Evolutionary conservation across 2,329 filamentous ascomycete species (phyloP), one percentile per base, ranked within the genome.

Genomic region (Ophiosphaerella korrae): DNA sequence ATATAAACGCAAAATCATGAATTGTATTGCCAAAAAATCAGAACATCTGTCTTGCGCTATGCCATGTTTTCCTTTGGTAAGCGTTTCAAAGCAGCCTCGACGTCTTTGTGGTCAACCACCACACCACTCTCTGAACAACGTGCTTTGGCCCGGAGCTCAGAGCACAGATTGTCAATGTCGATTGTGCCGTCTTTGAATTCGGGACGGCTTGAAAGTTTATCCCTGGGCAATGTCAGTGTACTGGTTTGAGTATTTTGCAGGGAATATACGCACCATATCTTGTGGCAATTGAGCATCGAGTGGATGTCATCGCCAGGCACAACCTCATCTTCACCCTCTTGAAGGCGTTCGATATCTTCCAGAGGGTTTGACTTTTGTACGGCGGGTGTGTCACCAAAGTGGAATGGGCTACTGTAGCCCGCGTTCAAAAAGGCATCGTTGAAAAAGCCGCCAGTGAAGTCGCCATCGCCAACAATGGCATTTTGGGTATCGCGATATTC

Each of bases 121-220:
- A 95, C 90, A 13, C 94, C 93, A 14, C 83, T 88, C 62, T 96
- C 90, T 0, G 92, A 96, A 74, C 94, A 99, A 70, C 93, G 94
- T 50, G 94, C 94, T 78, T 99, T 99, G 72, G 92, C 90, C 58
- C 93, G 90, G 12, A 99, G 84, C 71, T 99, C 92, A 4, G 88
- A 89, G 77, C 94, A 99, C 21, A 99, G 83, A 31, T 88, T 87
- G 69, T 99, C 94, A 42, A 99, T 88, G 62, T 99, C 94, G 59
- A 97, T 91, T 63, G 95, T 92, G 63, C 92, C 92, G 50, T 85
- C 89, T 69, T 92, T 89, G 63, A 96, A 94, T 71, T 89, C 92
- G 53, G 91, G 87, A 73, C 92, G 95, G 32, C 83, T 85, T 77
- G 95, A 90, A 18, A 97, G 76, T 76, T 90, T 91, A 74, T 96